phyloP scores from a whole-genome alignment of 345 rosid genomes.

The Ceriops zippeliana region DNA sequence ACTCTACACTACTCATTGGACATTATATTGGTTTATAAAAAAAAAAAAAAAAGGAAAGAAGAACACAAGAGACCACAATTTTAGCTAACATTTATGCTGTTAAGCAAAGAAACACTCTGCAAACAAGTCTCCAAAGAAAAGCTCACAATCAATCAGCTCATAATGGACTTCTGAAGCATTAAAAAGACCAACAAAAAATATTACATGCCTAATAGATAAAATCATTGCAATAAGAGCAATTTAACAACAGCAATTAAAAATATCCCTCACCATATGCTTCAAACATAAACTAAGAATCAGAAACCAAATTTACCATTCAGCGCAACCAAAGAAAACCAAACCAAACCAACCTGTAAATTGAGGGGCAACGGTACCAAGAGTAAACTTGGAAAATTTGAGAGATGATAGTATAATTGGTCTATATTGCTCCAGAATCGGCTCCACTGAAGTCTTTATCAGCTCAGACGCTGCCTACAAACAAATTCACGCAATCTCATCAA shows the following conservation, averaged over 20 bases:
- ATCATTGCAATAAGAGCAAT: neutral
- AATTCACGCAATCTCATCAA: no score
- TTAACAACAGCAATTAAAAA: neutral
- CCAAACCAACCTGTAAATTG: slow-evolving; percentile 88
- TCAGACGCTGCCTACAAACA: slow-evolving; percentile 88
- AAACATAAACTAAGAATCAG: neutral
- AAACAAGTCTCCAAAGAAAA: neutral
- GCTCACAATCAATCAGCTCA: neutral
- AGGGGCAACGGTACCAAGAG: slow-evolving; percentile 99
- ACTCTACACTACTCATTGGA: neutral
- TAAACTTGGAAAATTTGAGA: slow-evolving; percentile 84
- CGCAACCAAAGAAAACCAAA: slow-evolving; percentile 6
- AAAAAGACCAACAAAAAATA: neutral
- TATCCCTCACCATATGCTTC: neutral
- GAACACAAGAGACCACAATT: neutral
- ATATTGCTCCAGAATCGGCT: slow-evolving; percentile 90
- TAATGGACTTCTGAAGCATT: neutral
- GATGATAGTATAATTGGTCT: slow-evolving; percentile 87
- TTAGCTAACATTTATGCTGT: neutral
- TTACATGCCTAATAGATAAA: slow-evolving; percentile 1
- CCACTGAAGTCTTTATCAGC: slow-evolving; percentile 77
- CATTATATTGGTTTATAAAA: neutral
- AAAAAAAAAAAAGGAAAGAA: neutral
- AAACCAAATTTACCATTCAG: neutral
- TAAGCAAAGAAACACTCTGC: neutral